Evolutionary conservation across 108 stramenopile species (phyloP).

Genomic region (Schizochytrium sp.): DNA sequence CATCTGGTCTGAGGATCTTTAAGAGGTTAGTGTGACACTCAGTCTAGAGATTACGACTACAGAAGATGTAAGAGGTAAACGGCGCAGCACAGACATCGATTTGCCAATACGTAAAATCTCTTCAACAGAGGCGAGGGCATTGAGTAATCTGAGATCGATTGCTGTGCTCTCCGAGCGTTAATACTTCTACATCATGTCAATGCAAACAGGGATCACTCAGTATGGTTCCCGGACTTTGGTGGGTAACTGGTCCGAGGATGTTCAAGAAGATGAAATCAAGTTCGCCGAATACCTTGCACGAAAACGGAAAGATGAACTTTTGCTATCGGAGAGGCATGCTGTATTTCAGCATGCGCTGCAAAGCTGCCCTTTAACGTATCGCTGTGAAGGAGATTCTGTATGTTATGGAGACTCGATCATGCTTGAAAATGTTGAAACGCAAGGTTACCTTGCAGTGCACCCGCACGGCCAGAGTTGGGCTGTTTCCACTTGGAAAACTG

Average conservation of each 20-base stretch:
- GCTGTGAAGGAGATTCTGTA: background rate
- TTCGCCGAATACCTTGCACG: slow-evolving; percentile 46
- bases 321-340: slow-evolving; percentile 20
- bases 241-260: slow-evolving; percentile 25
- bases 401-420: background rate
- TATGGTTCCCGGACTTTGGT: background rate
- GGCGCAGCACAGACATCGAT: too few species aligned
- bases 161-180: background rate
- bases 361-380: background rate
- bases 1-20: too few species aligned
- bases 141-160: too few species aligned
- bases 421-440: slow-evolving; percentile 3
- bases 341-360: slow-evolving; percentile 30
- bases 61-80: too few species aligned
- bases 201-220: slow-evolving; percentile 21
- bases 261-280: slow-evolving; percentile 4
- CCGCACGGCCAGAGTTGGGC: background rate
- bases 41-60: too few species aligned
- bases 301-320: background rate
- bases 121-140: too few species aligned
- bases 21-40: too few species aligned
- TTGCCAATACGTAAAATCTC: too few species aligned
- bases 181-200: background rate
- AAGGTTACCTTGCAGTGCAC: background rate
- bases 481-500: background rate